Evolutionary conservation across 1,284 basidiomycete species (phyloP).

Genomic region (Cronartium quercuum): DNA sequence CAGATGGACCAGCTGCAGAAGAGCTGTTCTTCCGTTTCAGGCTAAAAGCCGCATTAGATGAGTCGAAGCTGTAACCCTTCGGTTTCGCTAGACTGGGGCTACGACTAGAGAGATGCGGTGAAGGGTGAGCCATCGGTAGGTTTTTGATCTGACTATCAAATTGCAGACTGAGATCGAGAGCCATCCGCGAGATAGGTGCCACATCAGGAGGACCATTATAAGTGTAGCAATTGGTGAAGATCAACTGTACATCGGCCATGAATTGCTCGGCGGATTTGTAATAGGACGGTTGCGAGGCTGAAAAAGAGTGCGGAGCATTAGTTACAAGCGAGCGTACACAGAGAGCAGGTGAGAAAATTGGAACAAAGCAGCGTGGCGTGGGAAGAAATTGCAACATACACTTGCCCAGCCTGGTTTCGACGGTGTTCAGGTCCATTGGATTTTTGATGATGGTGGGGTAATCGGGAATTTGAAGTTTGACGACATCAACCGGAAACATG

Average conservation of each 20-base stretch:
- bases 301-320: background rate
- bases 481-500: conserved; percentile 79
- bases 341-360: background rate
- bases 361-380: background rate
- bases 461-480: conserved; percentile 82
- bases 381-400: conserved; percentile 22
- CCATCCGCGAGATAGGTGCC: conserved; percentile 71
- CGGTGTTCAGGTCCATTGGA: conserved; percentile 93
- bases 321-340: background rate
- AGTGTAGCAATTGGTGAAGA: conserved; percentile 78
- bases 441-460: conserved; percentile 78
- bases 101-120: conserved; percentile 15
- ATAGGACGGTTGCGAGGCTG: conserved; percentile 19
- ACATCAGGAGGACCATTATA: conserved; percentile 79
- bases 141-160: conserved; percentile 85
- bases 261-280: conserved; percentile 63
- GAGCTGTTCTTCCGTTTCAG: conserved; percentile 42
- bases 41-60: background rate
- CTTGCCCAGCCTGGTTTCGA: conserved; percentile 71
- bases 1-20: conserved; percentile 47
- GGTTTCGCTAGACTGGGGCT: conserved; percentile 33
- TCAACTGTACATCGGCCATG: conserved; percentile 69
- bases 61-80: conserved; percentile 42
- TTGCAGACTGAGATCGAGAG: conserved; percentile 69
- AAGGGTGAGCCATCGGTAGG: conserved; percentile 63